Evolutionary conservation across 768 basidiomycete species (phyloP), one percentile per base, ranked within the genome.

Genomic region (Mycena galericulata): DNA sequence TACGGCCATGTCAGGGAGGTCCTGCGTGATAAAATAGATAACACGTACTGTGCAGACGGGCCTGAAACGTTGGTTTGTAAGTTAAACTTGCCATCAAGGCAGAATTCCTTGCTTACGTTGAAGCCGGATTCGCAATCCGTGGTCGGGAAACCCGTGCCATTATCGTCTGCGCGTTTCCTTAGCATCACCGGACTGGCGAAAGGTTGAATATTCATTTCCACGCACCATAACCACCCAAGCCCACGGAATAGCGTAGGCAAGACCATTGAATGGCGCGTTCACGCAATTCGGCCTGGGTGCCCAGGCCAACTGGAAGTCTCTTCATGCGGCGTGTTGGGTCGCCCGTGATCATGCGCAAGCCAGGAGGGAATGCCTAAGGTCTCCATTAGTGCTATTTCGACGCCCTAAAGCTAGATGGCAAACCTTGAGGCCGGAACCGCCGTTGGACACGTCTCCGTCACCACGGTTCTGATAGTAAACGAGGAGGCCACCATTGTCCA

Each of bases 241-340:
- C 3, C 67, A 46, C 74, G n/a, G 79, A 69, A 60, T 82, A 84
- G 43, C 83, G 77, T 73, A 85, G 71, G 65, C 84, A 85, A 24
- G 79, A 75, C 75, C 79, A 84, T 49, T 79, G 69, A 24, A 83
- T 75, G 10, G 84, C 83, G 38, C 82, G 79, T 56, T 84, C 82
- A 4, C 75, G 73, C 30, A 85, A 70, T 59, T 83, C 82, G 1
- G 58, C 80, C 62, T 85, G 83, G n/a, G 81, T 78, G 9, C 82
- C 83, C 63, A 77, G 46, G 2, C 74, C 74, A 18, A 84, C 73
- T 3, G 94, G 74, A 92, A 93, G 54, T 93, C 93, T 73, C 85
- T 95, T 45, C 89, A 89, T 5, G 89, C 89, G 78, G 86, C 90
- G 62, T 84, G 4, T 22, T 2, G 90, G 34, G 90, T 95, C 76